phyloP scores from a whole-genome alignment of 2,329 filamentous ascomycete species.

The Exutisphaerella laricina region DNA sequence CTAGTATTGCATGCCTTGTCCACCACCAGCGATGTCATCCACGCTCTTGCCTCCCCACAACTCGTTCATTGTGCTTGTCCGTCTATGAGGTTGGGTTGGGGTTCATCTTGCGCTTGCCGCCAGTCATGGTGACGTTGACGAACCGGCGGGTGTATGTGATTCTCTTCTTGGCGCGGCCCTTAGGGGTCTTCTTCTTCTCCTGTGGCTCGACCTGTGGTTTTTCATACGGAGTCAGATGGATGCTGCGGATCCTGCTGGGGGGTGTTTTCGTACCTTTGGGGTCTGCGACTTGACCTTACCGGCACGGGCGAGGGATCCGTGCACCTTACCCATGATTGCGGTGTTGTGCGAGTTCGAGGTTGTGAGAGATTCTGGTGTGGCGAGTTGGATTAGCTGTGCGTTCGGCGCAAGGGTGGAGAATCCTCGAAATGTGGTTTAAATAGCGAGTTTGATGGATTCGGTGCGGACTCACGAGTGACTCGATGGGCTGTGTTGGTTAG shows the following conservation, averaged over 20 bases:
- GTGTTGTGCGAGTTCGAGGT: constrained; percentile 25
- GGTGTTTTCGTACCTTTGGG: constrained; percentile 73
- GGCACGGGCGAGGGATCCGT: constrained; percentile 91
- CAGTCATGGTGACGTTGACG: constrained; percentile 95
- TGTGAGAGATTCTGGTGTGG: constrained; percentile 20
- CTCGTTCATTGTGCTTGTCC: constrained; percentile 8
- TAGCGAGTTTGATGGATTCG: constrained; percentile 5
- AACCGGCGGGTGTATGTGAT: constrained; percentile 95
- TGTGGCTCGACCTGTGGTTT: constrained; percentile 78
- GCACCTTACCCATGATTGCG: constrained; percentile 83
- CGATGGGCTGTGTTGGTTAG: constrained; percentile 16
- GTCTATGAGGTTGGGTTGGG: constrained; percentile 69
- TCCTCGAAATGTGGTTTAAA: background rate
- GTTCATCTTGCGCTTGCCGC: constrained; percentile 99
- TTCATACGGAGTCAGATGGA: too few species aligned
- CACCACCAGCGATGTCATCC: constrained; percentile 1
- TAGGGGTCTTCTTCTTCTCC: constrained; percentile 96
- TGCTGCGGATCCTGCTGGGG: too few species aligned
- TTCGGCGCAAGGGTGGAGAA: background rate
- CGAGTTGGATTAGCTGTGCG: constrained; percentile 16
- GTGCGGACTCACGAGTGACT: constrained; percentile 16
- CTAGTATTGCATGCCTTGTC: constrained; percentile 9
- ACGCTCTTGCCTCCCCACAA: background rate
- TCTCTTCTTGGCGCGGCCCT: constrained; percentile 97
- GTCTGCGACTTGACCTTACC: constrained; percentile 98